These are phyloP conservation scores for Teratosphaeria gauchensis DNA, from an alignment of 2,329 filamentous ascomycete species.

Conservation along the genomic window DNA sequence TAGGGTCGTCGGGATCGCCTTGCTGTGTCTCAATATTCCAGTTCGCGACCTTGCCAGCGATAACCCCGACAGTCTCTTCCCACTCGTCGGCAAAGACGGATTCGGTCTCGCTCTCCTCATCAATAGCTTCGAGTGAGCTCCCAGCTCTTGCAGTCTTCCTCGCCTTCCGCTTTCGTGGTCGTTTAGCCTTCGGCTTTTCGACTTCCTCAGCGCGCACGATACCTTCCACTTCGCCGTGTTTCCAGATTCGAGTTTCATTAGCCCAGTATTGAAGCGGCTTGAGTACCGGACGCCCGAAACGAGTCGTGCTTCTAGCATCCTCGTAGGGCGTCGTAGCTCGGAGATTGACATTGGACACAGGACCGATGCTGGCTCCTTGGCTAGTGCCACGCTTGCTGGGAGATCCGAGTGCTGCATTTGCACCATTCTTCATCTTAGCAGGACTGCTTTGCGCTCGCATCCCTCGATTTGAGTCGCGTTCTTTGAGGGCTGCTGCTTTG, in stretches of 20 bases:
- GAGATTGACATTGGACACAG: conserved; percentile 26
- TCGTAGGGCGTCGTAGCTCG: conserved; percentile 30
- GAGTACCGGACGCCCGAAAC: conserved; percentile 69
- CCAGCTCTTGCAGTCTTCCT: conserved; percentile 19
- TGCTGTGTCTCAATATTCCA: conserved; percentile 35
- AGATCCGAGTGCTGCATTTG: not conserved
- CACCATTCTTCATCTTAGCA: conserved; percentile 3
- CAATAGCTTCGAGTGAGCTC: conserved; percentile 24
- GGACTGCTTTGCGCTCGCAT: conserved; percentile 6
- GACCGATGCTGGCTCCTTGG: conserved; percentile 14
- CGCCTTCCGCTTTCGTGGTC: conserved; percentile 26
- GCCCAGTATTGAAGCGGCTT: conserved; percentile 78
- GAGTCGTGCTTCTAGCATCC: conserved; percentile 51
- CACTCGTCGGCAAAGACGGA: conserved; percentile 54
- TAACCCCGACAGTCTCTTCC: conserved; percentile 57
- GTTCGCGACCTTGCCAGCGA: conserved; percentile 53
- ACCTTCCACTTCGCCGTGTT: conserved; percentile 61
- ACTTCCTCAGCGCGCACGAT: conserved; percentile 65
- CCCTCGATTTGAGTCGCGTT: conserved; percentile 14
- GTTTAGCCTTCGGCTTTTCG: conserved; percentile 20
- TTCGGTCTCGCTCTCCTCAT: conserved; percentile 41
- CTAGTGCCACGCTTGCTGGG: conserved; percentile 7
- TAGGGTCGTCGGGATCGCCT: conserved; percentile 29
- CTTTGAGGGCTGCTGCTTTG: conserved; percentile 8
- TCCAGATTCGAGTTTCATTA: conserved; percentile 67